These are phyloP conservation scores for Pseudocercospora fijiensis DNA, from an alignment of 2,329 filamentous ascomycete species.

Conservation along the genomic window DNA sequence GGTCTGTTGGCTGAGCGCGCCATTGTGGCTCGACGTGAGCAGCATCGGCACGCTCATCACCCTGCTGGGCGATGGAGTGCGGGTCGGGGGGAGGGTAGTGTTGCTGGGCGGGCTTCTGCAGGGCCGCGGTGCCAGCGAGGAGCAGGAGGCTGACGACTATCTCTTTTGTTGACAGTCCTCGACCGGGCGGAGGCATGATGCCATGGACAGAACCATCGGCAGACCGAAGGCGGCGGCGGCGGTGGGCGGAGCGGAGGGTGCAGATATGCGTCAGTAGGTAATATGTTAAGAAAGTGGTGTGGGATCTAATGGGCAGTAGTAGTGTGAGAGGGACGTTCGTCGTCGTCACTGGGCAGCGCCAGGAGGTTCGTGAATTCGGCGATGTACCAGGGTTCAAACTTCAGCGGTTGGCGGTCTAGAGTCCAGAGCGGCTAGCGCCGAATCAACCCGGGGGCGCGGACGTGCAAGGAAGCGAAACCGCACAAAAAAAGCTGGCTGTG, in stretches of 20 bases:
- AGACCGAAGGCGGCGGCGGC: not conserved
- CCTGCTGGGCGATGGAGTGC: constrained; percentile 12
- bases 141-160: constrained; percentile 26
- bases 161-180: constrained; percentile 3
- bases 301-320: not conserved
- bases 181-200: constrained; percentile 30
- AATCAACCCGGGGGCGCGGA: not conserved
- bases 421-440: not conserved
- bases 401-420: not conserved
- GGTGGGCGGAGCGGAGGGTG: not conserved
- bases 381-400: not conserved
- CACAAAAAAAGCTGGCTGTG: not conserved
- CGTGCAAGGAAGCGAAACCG: not conserved
- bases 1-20: constrained; percentile 20
- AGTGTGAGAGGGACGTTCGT: not conserved
- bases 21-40: constrained; percentile 23
- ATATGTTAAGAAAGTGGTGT: not conserved
- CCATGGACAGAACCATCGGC: constrained; percentile 24
- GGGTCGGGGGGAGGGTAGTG: constrained; percentile 17
- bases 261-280: not conserved
- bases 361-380: not conserved
- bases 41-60: constrained; percentile 24
- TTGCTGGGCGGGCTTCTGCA: constrained; percentile 40
- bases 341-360: not conserved
- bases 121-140: constrained; percentile 36